Evolutionary conservation across 805 yeast species (phyloP).

Genomic region (Saturnispora sanitii): DNA sequence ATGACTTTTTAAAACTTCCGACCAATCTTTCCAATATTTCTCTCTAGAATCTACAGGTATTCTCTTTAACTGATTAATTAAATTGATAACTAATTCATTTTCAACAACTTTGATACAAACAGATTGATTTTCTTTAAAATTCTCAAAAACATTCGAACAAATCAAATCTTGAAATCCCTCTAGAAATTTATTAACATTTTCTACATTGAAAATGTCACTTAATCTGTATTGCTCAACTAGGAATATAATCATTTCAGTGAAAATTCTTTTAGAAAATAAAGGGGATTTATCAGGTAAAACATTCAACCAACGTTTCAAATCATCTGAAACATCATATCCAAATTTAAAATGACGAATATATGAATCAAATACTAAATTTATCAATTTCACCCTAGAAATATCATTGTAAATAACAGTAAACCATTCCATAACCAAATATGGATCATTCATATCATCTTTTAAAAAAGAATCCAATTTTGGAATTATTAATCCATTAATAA

Average conservation of each 20-base stretch:
- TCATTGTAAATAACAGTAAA: constrained; percentile 1
- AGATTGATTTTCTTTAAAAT: background rate
- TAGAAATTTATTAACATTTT: constrained; percentile 1
- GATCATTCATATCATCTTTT: constrained; percentile 2
- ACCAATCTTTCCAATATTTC: constrained; percentile 5
- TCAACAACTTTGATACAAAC: background rate
- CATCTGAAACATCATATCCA: background rate
- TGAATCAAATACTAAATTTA: background rate
- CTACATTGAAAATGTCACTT: background rate
- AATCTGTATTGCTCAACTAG: background rate
- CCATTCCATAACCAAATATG: constrained; percentile 2
- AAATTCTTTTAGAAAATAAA: constrained; percentile 14
- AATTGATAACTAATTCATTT: constrained; percentile 1
- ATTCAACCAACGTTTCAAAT: constrained; percentile 1
- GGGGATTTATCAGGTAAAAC: background rate
- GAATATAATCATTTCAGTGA: background rate
- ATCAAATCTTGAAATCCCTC: background rate
- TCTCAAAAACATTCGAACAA: background rate
- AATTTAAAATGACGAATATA: background rate
- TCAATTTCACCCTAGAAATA: background rate
- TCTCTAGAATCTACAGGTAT: background rate
- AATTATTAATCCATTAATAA: background rate
- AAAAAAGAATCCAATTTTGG: constrained; percentile 1
- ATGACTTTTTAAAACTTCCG: background rate
- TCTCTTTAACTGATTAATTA: background rate